Evolutionary conservation across 768 basidiomycete species (phyloP).

Genomic region (Agaricus bisporus): DNA sequence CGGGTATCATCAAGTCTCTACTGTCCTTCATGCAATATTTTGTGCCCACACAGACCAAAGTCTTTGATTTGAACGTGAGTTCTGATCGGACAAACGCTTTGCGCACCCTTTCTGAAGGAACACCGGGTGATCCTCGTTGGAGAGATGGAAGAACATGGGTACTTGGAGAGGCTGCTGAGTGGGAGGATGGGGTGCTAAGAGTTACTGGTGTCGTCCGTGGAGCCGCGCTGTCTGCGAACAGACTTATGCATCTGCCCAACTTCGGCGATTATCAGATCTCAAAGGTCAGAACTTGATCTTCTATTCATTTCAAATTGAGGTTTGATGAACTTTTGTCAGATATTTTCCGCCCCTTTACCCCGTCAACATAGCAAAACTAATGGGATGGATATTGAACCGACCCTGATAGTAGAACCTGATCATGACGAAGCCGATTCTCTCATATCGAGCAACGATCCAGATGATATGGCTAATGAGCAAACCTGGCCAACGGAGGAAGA

Average conservation of each 20-base stretch:
- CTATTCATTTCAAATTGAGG: background rate
- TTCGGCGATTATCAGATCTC: slow-evolving; percentile 84
- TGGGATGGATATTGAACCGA: slow-evolving; percentile 66
- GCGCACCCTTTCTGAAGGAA: slow-evolving; percentile 79
- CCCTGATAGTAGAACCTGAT: slow-evolving; percentile 58
- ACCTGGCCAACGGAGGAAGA: slow-evolving; percentile 99
- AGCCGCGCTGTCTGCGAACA: slow-evolving; percentile 65
- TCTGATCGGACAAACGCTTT: slow-evolving; percentile 70
- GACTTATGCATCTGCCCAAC: slow-evolving; percentile 83
- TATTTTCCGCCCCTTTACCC: slow-evolving; percentile 55
- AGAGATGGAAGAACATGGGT: slow-evolving; percentile 76
- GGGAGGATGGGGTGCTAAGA: slow-evolving; percentile 55
- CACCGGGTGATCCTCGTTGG: slow-evolving; percentile 76
- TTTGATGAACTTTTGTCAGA: slow-evolving; percentile 35
- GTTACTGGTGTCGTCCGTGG: slow-evolving; percentile 89
- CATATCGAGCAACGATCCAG: slow-evolving; percentile 81
- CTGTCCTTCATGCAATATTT: slow-evolving; percentile 96
- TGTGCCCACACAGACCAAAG: slow-evolving; percentile 70
- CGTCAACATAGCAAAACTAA: slow-evolving; percentile 29
- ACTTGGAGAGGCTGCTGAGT: slow-evolving; percentile 57
- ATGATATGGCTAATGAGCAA: slow-evolving; percentile 90
- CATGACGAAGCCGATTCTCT: slow-evolving; percentile 73
- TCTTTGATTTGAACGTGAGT: slow-evolving; percentile 63
- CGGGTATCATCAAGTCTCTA: slow-evolving; percentile 76
- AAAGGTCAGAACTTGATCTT: slow-evolving; percentile 39